Base-by-base conservation (phyloP, 1,284 basidiomycete species). In the Chalciporus sp. region DNA sequence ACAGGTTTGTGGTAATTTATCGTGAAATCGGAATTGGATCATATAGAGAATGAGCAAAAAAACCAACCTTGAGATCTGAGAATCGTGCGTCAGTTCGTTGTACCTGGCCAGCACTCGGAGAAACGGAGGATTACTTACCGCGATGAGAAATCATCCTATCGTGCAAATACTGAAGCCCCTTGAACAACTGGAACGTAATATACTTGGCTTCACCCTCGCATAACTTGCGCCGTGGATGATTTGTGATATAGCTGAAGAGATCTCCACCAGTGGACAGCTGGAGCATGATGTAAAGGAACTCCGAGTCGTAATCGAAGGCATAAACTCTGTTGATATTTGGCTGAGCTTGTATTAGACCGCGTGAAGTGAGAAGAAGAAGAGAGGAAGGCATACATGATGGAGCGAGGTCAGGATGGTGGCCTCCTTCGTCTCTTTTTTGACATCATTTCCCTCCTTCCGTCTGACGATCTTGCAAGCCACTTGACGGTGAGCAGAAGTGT, bases 191-290 rank as follows among this genome's bases (percentile, higher is more conserved):
- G 64, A 82, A 94, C 74, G 86, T 88, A 54, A 93, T 83, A 66
- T 89, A 95, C 71, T 92, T 92, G 14, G 85, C 82, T 71, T 95
- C 92, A 7, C 84, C 84, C 71, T 94, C 90, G 56, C 81, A 81
- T 20, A 94, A 74, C 49, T 76, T 79, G 58, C 71, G 70, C 23
- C 73, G 74, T 39, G 77, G 73, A 55, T 83, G 78, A 54, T 78
- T 83, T n/a, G 83, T 83, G 57, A 93, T 85, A 67, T 93, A 94
- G 1, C 88, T 88, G 71, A 92, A 94, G 12, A 95, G 78, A 67
- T 95, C 92, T 17, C 93, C 92, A 6, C 92, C 92, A 0, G 90
- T 91, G 59, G 89, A 92, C 7, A 94, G 77, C 65, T 94, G 85
- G 41, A 94, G 81, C 67, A 94, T 90, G 47, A 95, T 86, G 69